Conservation (phyloP, 768 basidiomycete genomes). For the Cyclocybe aegerita region DNA sequence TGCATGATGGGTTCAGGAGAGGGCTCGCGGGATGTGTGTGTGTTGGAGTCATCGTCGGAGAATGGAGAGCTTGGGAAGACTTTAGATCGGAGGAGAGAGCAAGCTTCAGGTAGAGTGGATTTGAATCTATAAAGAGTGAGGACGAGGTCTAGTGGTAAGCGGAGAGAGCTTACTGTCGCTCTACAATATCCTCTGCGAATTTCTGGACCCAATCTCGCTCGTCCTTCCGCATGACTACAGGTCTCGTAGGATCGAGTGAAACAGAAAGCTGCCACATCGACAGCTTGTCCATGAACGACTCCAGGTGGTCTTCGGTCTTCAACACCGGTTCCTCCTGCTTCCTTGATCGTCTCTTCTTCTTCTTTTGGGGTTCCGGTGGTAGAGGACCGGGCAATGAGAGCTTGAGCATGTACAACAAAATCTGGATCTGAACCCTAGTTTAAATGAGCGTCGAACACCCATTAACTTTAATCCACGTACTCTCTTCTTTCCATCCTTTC, state of each 20-base stretch:
- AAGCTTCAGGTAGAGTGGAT: constrained; percentile 47
- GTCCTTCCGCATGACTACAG: constrained; percentile 16
- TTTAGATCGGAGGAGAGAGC: constrained; percentile 60
- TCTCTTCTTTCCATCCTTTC: constrained; percentile 70
- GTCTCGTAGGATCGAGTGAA: constrained; percentile 23
- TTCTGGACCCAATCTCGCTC: constrained; percentile 72
- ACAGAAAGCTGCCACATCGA: constrained; percentile 74
- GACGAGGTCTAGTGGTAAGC: background rate
- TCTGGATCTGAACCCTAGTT: constrained; percentile 70
- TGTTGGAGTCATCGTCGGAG: constrained; percentile 38
- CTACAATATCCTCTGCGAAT: constrained; percentile 68
- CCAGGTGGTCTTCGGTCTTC: constrained; percentile 54
- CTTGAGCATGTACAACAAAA: constrained; percentile 66
- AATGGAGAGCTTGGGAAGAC: constrained; percentile 67
- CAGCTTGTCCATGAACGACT: constrained; percentile 77
- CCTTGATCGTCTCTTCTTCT: constrained; percentile 27
- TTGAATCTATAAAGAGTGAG: constrained; percentile 47
- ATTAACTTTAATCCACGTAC: constrained; percentile 30
- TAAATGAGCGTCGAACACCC: background rate
- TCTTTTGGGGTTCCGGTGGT: constrained; percentile 17
- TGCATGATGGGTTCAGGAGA: background rate
- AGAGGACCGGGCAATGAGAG: constrained; percentile 56
- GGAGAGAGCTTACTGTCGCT: constrained; percentile 50
- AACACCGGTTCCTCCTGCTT: constrained; percentile 16
- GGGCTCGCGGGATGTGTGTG: constrained; percentile 9